Evolutionary conservation across 768 basidiomycete genomes (phyloP), one percentile per base, ranked within the genome.

Genomic region (Termitomyces sp.): DNA sequence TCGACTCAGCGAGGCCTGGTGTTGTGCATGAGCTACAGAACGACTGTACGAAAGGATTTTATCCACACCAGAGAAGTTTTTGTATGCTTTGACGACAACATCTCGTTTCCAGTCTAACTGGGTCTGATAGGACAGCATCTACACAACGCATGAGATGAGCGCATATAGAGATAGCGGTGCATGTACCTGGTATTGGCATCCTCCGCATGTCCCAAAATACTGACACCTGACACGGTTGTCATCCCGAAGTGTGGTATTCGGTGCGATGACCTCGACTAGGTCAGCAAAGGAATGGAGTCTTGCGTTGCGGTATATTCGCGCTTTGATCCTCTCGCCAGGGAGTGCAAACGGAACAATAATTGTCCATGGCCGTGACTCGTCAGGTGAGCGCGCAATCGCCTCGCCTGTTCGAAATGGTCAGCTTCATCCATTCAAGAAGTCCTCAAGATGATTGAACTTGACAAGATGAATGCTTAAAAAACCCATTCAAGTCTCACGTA

Each of bases 131-230:
- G 94, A 85, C 1, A 98, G 77, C 88, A 93, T 93, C 85, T 94
- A 52, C 10, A 26, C 36, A 38, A 46, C 26, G 8, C 10, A 18
- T 57, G 3, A 49, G n/a, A 20, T 12, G 23, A 20, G 18, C 6
- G 40, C 10, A 43, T 16, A 50, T 26, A 33, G 47, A 40, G 6
- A n/a, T 56, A 40, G 12, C 16, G 18, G 28, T 48, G 20, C 30
- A 55, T 75, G 16, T 43, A 89, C 92, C 77, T 97, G 95, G 70
- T 94, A 93, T 71, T 98, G 96, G 70, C 96, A 99, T 2, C 96
- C 96, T 0, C 84, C 91, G 71, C 95, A 98, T 41, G 75, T 77
- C 0, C 89, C 89, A 75, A 97, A 98, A 70, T 98, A 95, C 61
- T 85, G 83, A 74, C 96, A 98, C 61, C 79, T 77, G 0, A 91